These are phyloP conservation scores for Monosporascus ibericus DNA, from an alignment of 2,329 filamentous ascomycete genomes.

Conservation along the genomic window DNA sequence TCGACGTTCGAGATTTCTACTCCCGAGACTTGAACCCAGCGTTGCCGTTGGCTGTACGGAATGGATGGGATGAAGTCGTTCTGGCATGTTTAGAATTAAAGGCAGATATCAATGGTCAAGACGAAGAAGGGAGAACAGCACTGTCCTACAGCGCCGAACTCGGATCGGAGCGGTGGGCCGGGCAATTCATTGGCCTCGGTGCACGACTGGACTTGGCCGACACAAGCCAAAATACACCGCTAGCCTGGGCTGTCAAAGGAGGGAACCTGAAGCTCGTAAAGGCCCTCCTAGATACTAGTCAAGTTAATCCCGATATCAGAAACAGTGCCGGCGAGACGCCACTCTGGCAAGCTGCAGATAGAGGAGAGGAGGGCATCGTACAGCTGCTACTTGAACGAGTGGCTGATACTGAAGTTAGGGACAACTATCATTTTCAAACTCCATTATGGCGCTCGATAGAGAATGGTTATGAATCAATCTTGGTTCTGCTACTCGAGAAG, in stretches of 20 bases:
- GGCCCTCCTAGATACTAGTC: too few relatives aligned
- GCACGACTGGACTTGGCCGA: not conserved
- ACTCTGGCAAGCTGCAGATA: too few relatives aligned
- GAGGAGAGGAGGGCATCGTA: too few relatives aligned
- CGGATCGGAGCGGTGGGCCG: slow-evolving; percentile 2
- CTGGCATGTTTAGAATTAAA: slow-evolving; percentile 6
- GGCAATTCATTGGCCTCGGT: slow-evolving; percentile 1
- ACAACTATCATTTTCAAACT: too few relatives aligned
- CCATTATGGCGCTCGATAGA: too few relatives aligned
- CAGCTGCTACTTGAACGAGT: too few relatives aligned
- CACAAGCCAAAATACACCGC: not conserved
- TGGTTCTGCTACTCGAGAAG: too few relatives aligned
- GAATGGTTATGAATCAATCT: too few relatives aligned
- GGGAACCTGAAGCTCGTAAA: not conserved
- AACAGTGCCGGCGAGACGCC: too few relatives aligned
- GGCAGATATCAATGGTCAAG: slow-evolving; percentile 4
- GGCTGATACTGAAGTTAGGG: too few relatives aligned
- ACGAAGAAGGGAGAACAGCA: slow-evolving; percentile 9
- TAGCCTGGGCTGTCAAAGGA: not conserved
- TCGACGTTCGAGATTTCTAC: not conserved
- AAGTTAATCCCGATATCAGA: too few relatives aligned
- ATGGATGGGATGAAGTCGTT: slow-evolving; percentile 8
- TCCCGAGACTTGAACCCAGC: slow-evolving; percentile 1
- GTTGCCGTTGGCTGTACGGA: slow-evolving; percentile 8
- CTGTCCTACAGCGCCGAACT: slow-evolving; percentile 9